phyloP scores from a whole-genome alignment of 2,329 filamentous ascomycete species.

The Hymenoscyphus repandus region DNA sequence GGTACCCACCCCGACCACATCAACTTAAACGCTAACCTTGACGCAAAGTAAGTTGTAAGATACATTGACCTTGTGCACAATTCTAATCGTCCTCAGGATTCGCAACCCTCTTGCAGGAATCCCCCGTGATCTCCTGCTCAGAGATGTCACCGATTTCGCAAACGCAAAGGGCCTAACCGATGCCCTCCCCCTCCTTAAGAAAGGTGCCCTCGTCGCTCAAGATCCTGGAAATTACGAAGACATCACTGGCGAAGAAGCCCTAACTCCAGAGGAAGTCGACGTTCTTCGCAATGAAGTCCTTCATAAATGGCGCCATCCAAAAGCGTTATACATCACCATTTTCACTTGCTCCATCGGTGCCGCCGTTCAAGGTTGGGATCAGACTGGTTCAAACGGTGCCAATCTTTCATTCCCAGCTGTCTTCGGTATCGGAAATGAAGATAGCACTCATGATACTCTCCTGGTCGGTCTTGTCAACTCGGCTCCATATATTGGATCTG shows the following conservation, averaged over 20 bases:
- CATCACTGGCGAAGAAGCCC: conserved; percentile 50
- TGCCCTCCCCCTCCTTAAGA: conserved; percentile 52
- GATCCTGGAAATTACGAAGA: conserved; percentile 59
- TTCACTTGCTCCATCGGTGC: conserved; percentile 63
- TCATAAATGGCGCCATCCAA: conserved; percentile 64
- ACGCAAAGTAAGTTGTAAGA: conserved; percentile 18
- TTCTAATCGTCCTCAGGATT: conserved; percentile 36
- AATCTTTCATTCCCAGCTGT: conserved; percentile 41
- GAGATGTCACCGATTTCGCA: conserved; percentile 56
- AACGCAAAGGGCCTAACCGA: conserved; percentile 52
- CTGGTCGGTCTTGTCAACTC: conserved; percentile 55
- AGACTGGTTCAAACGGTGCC: conserved; percentile 44
- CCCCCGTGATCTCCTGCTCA: conserved; percentile 43
- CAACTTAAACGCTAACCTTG: conserved; percentile 20
- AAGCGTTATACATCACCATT: conserved; percentile 61
- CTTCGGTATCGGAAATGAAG: conserved; percentile 38
- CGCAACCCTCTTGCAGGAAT: conserved; percentile 53
- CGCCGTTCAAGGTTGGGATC: conserved; percentile 52
- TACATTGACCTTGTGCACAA: background rate
- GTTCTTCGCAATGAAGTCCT: conserved; percentile 58
- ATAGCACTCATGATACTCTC: conserved; percentile 44
- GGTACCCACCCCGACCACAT: conserved; percentile 9
- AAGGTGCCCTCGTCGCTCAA: conserved; percentile 71
- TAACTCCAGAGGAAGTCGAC: conserved; percentile 56
- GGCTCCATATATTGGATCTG: conserved; percentile 38